Evolutionary conservation across 148 eudicot genomes (phyloP).

Genomic region (Rhododendron mucronatum): DNA sequence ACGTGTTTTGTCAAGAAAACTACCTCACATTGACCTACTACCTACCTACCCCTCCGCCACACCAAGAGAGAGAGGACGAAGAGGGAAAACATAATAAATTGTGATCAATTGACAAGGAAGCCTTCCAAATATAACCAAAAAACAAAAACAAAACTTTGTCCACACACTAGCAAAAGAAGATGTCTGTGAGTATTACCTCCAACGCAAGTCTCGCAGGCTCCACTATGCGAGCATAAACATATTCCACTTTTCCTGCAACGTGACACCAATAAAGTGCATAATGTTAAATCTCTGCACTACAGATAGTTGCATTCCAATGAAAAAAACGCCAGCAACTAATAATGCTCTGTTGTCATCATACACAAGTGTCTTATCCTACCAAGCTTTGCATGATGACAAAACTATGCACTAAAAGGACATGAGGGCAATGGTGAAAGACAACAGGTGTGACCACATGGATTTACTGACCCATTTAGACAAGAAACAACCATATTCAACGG

Average conservation of each 20-base stretch:
- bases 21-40: background rate
- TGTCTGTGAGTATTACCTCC: slow-evolving; percentile 48
- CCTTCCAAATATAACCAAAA: background rate
- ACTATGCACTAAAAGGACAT: background rate
- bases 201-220: slow-evolving; percentile 79
- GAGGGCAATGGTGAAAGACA: background rate
- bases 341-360: background rate
- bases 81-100: background rate
- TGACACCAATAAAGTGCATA: slow-evolving; percentile 3
- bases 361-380: background rate
- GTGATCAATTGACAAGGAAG: background rate
- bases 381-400: background rate
- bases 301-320: background rate
- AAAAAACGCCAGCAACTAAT: background rate
- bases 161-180: background rate
- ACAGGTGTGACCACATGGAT: background rate
- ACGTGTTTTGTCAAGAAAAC: background rate
- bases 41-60: background rate
- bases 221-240: slow-evolving; percentile 72
- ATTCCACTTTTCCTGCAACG: slow-evolving; percentile 79
- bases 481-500: background rate
- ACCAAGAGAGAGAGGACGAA: background rate
- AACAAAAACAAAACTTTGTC: background rate
- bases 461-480: background rate
- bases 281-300: background rate